Percentiles rank a stretch among this genome's conserved stretches.
Evolutionary conservation across 306 rosid species (phyloP).

Genomic region (Sophora flavescens): DNA sequence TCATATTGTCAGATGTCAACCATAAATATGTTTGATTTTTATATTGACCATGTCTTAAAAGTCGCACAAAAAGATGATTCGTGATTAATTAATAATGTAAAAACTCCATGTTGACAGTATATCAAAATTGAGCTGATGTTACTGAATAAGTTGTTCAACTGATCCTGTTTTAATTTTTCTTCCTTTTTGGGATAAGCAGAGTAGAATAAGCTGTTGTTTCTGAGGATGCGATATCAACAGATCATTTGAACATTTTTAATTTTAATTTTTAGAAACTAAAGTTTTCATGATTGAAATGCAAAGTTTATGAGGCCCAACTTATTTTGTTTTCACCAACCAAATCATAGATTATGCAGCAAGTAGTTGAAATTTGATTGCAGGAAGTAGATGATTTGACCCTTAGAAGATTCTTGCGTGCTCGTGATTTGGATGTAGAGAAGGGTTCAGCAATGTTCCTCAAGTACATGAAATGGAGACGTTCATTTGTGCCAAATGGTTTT

Average conservation of each 20-base stretch:
- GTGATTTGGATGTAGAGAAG: constrained; percentile 58
- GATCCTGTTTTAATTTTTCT: background rate
- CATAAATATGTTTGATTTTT: no score
- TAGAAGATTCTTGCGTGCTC: constrained; percentile 71
- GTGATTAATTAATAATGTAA: no score
- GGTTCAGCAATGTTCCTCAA: constrained; percentile 65
- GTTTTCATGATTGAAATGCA: background rate
- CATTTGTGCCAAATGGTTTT: constrained; percentile 59
- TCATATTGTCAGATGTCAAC: no score
- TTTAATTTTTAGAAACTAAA: background rate
- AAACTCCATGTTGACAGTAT: no score
- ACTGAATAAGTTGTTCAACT: no score
- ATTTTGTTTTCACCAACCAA: background rate
- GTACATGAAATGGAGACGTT: constrained; percentile 65
- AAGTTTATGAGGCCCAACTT: constrained; percentile 25
- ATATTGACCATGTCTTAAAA: no score
- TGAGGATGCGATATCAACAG: no score
- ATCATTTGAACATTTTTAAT: no score
- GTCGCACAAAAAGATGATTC: no score
- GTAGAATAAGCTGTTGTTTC: background rate
- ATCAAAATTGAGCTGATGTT: no score
- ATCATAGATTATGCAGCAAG: background rate
- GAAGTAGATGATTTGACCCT: constrained; percentile 64
- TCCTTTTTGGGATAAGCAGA: background rate
- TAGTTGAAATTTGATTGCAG: constrained; percentile 46